These are phyloP conservation scores for Rasamsonia emersonii DNA, from an alignment of 2,329 filamentous ascomycete species.

Conservation along the genomic window DNA sequence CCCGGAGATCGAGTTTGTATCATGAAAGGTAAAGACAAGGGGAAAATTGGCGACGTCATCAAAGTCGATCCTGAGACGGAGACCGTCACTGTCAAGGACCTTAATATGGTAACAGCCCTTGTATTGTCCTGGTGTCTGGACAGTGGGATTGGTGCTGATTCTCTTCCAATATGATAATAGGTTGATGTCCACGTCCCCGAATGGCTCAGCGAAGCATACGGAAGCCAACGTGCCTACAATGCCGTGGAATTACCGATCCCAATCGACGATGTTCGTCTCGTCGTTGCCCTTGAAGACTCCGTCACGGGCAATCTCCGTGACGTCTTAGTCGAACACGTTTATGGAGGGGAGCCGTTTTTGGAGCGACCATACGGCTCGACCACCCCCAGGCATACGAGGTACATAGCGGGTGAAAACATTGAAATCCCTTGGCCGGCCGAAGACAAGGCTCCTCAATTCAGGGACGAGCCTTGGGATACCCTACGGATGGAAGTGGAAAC, in stretches of 20 bases:
- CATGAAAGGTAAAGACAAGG: conserved; percentile 67
- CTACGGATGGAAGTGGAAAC: conserved; percentile 65
- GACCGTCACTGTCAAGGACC: conserved; percentile 52
- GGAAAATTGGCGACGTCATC: conserved; percentile 69
- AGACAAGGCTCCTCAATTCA: conserved; percentile 39
- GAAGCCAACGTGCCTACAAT: conserved; percentile 34
- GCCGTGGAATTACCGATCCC: conserved; percentile 51
- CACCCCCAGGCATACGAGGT: conserved; percentile 33
- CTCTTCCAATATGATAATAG: conserved; percentile 16
- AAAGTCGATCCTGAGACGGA: conserved; percentile 48
- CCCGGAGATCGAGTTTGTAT: conserved; percentile 74
- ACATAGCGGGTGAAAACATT: conserved; percentile 63
- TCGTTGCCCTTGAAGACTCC: conserved; percentile 63
- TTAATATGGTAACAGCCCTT: conserved; percentile 51
- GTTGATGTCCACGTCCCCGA: conserved; percentile 34
- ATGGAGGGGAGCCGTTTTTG: conserved; percentile 42
- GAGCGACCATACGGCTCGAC: conserved; percentile 42
- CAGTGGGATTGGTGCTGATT: conserved; percentile 2
- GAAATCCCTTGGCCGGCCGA: conserved; percentile 66
- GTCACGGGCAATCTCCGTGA: conserved; percentile 59
- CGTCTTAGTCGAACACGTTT: conserved; percentile 66
- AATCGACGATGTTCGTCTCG: conserved; percentile 67
- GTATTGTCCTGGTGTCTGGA: conserved; percentile 4
- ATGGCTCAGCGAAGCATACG: conserved; percentile 28
- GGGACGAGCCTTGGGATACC: conserved; percentile 61